phyloP scores from a whole-genome alignment of 495 filamentous ascomycete species.

The Thermothielavioides terrestris region DNA sequence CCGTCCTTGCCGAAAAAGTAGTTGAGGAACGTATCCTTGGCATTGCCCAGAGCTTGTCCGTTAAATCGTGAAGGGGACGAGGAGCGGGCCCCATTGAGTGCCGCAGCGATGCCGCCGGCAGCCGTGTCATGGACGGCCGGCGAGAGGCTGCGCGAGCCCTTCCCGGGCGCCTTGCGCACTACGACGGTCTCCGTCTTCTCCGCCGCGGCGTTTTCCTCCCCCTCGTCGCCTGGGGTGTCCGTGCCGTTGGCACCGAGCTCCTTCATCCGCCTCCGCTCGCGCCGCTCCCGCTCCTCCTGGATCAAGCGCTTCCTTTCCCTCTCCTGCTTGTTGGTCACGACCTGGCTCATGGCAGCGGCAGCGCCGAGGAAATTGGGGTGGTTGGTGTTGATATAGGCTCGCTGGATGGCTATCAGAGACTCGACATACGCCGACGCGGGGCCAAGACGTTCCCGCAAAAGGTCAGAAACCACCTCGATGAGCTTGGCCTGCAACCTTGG shows the following conservation, averaged over 20 bases:
- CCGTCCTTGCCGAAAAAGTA: conserved; percentile 99
- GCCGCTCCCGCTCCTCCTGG: conserved; percentile 73
- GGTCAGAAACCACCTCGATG: conserved; percentile 96
- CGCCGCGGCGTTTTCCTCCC: conserved; percentile 50
- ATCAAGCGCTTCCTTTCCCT: conserved; percentile 72
- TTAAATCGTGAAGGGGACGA: conserved; percentile 55
- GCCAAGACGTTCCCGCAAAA: conserved; percentile 84
- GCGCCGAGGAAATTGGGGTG: conserved; percentile 98
- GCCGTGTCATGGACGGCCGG: conserved; percentile 60
- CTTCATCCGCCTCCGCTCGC: conserved; percentile 72
- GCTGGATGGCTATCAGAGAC: conserved; percentile 91
- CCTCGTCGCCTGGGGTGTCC: conserved; percentile 64
- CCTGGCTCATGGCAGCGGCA: conserved; percentile 94
- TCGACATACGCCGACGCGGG: conserved; percentile 87
- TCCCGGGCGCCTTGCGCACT: conserved; percentile 39
- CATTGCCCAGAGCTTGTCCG: conserved; percentile 36
- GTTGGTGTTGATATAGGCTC: conserved; percentile 99
- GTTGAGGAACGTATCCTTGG: conserved; percentile 85
- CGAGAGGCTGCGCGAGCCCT: conserved; percentile 66
- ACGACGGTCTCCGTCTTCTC: conserved; percentile 46
- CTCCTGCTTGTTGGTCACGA: conserved; percentile 89
- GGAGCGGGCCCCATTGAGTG: conserved; percentile 59
- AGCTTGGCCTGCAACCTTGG: conserved; percentile 92
- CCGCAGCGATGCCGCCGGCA: conserved; percentile 52
- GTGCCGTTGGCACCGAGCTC: conserved; percentile 74